A percentile compares a stretch with the other conserved stretches of the same genome.
Evolutionary conservation across 768 basidiomycete genomes (phyloP).

Genomic region (Kwoniella botswanensis): DNA sequence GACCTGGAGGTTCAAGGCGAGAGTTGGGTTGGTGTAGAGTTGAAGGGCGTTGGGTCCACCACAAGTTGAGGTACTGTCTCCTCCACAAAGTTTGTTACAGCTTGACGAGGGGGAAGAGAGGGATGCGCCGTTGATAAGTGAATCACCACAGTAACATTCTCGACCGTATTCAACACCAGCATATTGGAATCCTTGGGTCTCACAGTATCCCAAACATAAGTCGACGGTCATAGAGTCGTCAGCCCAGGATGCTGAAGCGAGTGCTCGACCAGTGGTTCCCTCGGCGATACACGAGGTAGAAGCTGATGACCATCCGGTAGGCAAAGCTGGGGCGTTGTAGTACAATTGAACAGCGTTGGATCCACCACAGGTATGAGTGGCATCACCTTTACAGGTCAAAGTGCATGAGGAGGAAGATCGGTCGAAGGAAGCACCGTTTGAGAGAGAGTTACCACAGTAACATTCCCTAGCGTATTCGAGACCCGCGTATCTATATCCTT

Average conservation of each 20-base stretch:
- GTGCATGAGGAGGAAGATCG: constrained; percentile 11
- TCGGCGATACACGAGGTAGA: constrained; percentile 32
- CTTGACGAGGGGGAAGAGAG: constrained; percentile 15
- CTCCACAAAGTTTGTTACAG: constrained; percentile 30
- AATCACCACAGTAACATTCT: constrained; percentile 40
- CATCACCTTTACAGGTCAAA: constrained; percentile 31
- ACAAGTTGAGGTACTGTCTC: constrained; percentile 17
- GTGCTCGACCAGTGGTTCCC: constrained; percentile 26
- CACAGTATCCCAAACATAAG: constrained; percentile 26
- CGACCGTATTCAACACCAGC: constrained; percentile 34
- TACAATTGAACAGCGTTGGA: constrained; percentile 29
- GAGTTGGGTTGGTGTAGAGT: constrained; percentile 30
- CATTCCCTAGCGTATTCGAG: constrained; percentile 35
- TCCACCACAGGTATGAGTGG: constrained; percentile 20
- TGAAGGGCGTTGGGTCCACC: constrained; percentile 30
- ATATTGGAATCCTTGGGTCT: constrained; percentile 18
- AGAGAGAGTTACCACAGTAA: constrained; percentile 30
- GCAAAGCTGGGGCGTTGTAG: constrained; percentile 18
- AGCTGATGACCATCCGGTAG: constrained; percentile 23
- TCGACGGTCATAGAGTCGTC: constrained; percentile 25
- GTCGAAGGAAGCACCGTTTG: constrained; percentile 32
- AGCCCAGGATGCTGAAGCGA: constrained; percentile 15
- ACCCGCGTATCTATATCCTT: constrained; percentile 27
- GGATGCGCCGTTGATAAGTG: constrained; percentile 35
- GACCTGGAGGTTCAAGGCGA: constrained; percentile 18